Conservation (phyloP, 768 basidiomycete species). For the Tremella yokohamensis region DNA sequence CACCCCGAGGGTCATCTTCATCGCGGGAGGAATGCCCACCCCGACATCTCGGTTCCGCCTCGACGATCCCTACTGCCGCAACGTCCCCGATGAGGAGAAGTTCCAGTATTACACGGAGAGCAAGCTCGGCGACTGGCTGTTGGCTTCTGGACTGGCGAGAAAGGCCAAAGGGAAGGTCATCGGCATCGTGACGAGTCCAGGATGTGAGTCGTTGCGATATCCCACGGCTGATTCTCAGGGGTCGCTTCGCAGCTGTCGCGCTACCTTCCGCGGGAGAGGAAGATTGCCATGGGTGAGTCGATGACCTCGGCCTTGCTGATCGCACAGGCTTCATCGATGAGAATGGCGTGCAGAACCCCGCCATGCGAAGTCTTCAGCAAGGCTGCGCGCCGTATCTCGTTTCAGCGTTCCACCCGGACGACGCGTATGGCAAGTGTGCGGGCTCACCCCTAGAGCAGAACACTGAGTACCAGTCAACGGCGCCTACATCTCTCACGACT, state of each 20-base stretch:
- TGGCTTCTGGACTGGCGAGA: constrained; percentile 11
- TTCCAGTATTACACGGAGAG: constrained; percentile 7
- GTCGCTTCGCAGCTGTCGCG: constrained; percentile 12
- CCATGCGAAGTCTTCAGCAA: too few relatives aligned
- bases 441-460: too few relatives aligned
- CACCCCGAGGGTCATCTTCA: constrained; percentile 14
- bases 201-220: constrained; percentile 4
- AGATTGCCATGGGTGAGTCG: constrained; percentile 3
- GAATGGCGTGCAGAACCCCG: constrained; percentile 2
- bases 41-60: constrained; percentile 3
- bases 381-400: constrained; percentile 12
- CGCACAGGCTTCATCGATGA: constrained; percentile 13
- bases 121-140: constrained; percentile 11
- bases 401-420: constrained; percentile 9
- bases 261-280: constrained; percentile 10
- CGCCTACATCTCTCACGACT: not conserved
- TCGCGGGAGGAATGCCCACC: constrained; percentile 7
- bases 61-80: constrained; percentile 12
- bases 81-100: not conserved
- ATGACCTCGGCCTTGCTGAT: too few relatives aligned
- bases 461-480: too few relatives aligned
- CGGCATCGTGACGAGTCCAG: constrained; percentile 9
- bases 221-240: constrained; percentile 1
- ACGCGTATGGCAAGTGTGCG: not conserved
- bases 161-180: constrained; percentile 12